Evolutionary conservation across 2,329 filamentous ascomycete species (phyloP).

Genomic region (Colletotrichum euphorbiae): DNA sequence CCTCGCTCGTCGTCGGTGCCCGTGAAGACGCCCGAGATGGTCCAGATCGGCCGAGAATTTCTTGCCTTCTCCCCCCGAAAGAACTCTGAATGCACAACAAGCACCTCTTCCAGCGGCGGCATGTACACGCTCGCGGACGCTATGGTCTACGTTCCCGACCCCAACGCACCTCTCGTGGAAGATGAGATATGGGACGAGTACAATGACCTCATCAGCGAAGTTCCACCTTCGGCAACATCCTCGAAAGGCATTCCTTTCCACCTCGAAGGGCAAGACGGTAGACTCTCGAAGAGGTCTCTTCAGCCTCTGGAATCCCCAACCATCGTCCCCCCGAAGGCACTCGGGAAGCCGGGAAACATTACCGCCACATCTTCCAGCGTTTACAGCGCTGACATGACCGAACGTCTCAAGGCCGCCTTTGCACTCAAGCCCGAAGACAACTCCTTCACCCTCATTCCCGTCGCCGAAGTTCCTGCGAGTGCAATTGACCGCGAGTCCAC

Average conservation of each 20-base stretch:
- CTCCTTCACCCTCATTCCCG: conserved; percentile 57
- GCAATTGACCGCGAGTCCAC: conserved; percentile 45
- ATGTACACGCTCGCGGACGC: conserved; percentile 69
- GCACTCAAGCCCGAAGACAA: conserved; percentile 48
- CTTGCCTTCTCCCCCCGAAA: conserved; percentile 80
- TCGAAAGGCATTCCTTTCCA: conserved; percentile 68
- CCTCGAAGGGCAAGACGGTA: conserved; percentile 61
- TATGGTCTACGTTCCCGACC: conserved; percentile 73
- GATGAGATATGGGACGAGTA: conserved; percentile 97
- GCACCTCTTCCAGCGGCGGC: conserved; percentile 67
- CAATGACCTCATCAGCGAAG: conserved; percentile 84
- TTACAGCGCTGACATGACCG: conserved; percentile 66
- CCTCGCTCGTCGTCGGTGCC: conserved; percentile 47
- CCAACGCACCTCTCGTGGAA: conserved; percentile 73
- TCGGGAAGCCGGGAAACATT: conserved; percentile 27
- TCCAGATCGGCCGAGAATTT: conserved; percentile 68
- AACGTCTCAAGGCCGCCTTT: conserved; percentile 63
- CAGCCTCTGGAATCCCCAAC: conserved; percentile 62
- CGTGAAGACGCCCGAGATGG: conserved; percentile 47
- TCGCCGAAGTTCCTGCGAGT: conserved; percentile 51
- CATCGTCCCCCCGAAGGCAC: conserved; percentile 44
- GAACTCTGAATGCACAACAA: conserved; percentile 70
- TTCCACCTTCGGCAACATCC: conserved; percentile 64
- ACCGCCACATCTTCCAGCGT: conserved; percentile 60
- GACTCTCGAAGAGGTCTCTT: conserved; percentile 49